A percentile compares a stretch with the other conserved stretches of the same genome.
Evolutionary conservation across 331 rosid genomes (phyloP).

Genomic region (Malus hybrid): DNA sequence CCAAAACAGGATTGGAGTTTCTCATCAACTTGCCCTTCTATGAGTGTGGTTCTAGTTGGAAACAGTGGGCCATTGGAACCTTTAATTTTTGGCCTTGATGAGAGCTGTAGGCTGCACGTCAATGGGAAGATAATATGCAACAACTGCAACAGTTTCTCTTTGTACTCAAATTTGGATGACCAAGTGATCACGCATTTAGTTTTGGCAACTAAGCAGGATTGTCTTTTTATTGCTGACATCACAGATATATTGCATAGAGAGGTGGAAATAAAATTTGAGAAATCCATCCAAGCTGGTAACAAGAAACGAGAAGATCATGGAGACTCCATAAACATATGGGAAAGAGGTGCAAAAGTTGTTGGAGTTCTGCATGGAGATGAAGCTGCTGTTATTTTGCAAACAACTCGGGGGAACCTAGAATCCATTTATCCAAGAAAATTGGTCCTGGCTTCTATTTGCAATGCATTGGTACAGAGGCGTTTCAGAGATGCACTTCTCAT

Average conservation of each 20-base stretch:
- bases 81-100: constrained; percentile 72
- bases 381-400: constrained; percentile 74
- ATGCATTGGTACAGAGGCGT: constrained; percentile 72
- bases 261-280: constrained; percentile 42
- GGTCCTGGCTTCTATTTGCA: constrained; percentile 70
- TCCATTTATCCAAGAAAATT: constrained; percentile 85
- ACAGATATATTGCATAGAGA: constrained; percentile 55
- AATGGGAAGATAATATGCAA: constrained; percentile 61
- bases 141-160: constrained; percentile 78
- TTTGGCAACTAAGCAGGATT: constrained; percentile 78
- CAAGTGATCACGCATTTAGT: constrained; percentile 66
- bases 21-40: constrained; percentile 72
- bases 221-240: constrained; percentile 70
- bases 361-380: constrained; percentile 94
- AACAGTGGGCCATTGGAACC: constrained; percentile 45
- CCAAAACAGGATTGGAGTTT: constrained; percentile 51
- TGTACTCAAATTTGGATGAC: constrained; percentile 83
- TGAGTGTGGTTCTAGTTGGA: constrained; percentile 54
- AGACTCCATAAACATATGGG: constrained; percentile 75
- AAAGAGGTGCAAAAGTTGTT: constrained; percentile 81
- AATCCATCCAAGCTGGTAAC: constrained; percentile 36
- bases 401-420: constrained; percentile 84
- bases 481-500: constrained; percentile 79
- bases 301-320: constrained; percentile 49
- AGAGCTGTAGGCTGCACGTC: constrained; percentile 66